Percentiles rank a stretch among this genome's conserved stretches.
These are phyloP conservation scores for Flaveria sonorensis DNA, from an alignment of 129 eudicot genomes.

Conservation along the genomic window DNA sequence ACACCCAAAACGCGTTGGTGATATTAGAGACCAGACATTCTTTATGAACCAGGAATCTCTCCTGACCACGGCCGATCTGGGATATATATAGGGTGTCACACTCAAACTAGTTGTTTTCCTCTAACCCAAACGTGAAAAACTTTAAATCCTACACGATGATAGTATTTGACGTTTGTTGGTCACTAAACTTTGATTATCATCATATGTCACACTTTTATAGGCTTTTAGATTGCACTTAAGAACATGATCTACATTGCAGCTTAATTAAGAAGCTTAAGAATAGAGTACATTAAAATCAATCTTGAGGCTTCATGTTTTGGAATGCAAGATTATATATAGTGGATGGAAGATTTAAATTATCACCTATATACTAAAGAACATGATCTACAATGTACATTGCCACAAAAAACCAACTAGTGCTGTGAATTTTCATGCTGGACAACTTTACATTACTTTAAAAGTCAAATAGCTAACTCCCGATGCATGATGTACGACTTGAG, in stretches of 20 bases:
- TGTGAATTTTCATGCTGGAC: too few species aligned
- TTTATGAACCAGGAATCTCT: too few species aligned
- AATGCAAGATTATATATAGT: background rate
- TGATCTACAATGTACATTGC: background rate
- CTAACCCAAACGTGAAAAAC: constrained; percentile 7
- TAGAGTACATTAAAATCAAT: background rate
- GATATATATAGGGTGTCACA: too few species aligned
- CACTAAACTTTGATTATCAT: background rate
- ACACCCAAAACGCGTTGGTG: too few species aligned
- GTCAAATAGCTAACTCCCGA: too few species aligned
- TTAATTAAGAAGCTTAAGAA: background rate
- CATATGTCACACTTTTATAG: background rate
- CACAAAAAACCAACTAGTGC: background rate
- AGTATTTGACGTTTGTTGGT: constrained; percentile 14
- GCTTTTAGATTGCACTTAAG: background rate
- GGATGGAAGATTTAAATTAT: background rate
- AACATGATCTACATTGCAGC: background rate
- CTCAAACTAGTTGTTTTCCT: constrained; percentile 8
- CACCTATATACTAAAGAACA: background rate
- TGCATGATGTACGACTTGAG: too few species aligned
- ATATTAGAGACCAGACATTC: too few species aligned
- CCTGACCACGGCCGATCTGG: too few species aligned
- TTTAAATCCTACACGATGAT: background rate
- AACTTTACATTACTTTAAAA: too few species aligned
- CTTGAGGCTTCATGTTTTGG: background rate